Conservation (phyloP, 768 basidiomycete species). For the Coprinellus aureogranulatus region DNA sequence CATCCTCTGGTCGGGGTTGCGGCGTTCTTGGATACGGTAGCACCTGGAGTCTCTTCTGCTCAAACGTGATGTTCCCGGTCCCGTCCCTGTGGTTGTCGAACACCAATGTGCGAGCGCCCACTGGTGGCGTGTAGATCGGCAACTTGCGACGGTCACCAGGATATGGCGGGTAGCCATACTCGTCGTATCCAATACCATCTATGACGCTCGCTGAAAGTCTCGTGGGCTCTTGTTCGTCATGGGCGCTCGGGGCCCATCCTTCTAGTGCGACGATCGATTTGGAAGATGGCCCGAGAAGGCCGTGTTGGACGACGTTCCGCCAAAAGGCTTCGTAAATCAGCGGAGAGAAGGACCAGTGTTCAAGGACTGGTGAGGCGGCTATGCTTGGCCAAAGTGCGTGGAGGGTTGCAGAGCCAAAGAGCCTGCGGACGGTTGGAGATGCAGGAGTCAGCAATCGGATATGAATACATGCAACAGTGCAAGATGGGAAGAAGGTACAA, state of each 20-base stretch:
- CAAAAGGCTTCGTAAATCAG: slow-evolving; percentile 51
- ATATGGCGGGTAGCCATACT: slow-evolving; percentile 12
- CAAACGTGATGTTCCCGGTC: not conserved
- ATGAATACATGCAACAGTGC: not conserved
- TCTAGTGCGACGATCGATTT: not conserved
- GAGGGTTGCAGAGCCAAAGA: slow-evolving; percentile 45
- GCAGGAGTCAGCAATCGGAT: not conserved
- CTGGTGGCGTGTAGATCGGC: slow-evolving; percentile 1
- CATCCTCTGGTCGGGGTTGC: slow-evolving; percentile 9
- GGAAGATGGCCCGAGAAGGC: not conserved
- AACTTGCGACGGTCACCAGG: not conserved
- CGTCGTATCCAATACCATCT: not conserved
- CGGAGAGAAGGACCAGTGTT: slow-evolving; percentile 59
- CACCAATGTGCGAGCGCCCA: no score
- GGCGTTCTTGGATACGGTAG: slow-evolving; percentile 7
- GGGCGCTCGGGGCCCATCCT: not conserved
- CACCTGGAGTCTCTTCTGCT: not conserved
- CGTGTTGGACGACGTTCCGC: slow-evolving; percentile 28
- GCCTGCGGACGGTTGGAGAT: slow-evolving; percentile 30
- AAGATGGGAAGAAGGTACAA: no score
- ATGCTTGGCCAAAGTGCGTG: slow-evolving; percentile 45
- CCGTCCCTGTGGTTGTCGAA: no score
- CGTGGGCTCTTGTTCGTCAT: not conserved
- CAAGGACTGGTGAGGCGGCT: slow-evolving; percentile 47
- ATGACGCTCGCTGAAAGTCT: no score